Base-by-base conservation (phyloP, 768 basidiomycete genomes). In the Lentinula boryana region DNA sequence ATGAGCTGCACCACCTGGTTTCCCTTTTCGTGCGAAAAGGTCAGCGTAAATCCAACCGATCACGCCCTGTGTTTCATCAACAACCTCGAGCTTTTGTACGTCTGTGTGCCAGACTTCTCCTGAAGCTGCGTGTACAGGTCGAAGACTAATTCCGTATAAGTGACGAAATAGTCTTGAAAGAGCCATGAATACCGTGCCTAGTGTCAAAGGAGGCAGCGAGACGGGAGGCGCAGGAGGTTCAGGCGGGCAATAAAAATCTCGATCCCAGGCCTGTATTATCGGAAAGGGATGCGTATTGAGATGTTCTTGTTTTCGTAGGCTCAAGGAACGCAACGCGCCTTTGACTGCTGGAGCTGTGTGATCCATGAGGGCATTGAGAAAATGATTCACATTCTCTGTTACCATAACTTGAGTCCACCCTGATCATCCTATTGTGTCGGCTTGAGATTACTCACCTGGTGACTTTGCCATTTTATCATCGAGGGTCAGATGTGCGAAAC, bases 381-480 rank as follows among this genome's bases (percentile, higher is more conserved):
- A 99, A 50, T 87, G 85, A 62, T 77, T 78, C 23, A 98, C 96
- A 71, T 98, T 94, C 64, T 88, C 94, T 90, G 60, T 9, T 23
- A 49, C 23, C 61, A 60, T 21, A 13, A 41, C 41, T 16, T 40
- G 54, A 60, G 16, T 48, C 3, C 27, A 27, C 4, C 27, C 27
- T 27, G 27, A 27, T n/a, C 4, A 5, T 56, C 41, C 63, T 36
- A 32, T 56, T 44, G 16, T 9, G 16, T 4, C 48, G 56, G 62
- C 50, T 35, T 33, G 49, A 55, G 15, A 5, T 6, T 16, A 68
- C 81, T 63, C 62, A 92, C 91, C 91, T 56, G 96, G 95, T 35
- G 86, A 89, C 72, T 91, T 93, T 1, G 95, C 96, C 97, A 99
- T 99, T 76, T 97, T 99, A 73, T 98, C 95, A 33, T 83, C 83